These are phyloP conservation scores for Cryptococcus wingfieldii DNA, from an alignment of 1,284 basidiomycete species.

Conservation along the genomic window DNA sequence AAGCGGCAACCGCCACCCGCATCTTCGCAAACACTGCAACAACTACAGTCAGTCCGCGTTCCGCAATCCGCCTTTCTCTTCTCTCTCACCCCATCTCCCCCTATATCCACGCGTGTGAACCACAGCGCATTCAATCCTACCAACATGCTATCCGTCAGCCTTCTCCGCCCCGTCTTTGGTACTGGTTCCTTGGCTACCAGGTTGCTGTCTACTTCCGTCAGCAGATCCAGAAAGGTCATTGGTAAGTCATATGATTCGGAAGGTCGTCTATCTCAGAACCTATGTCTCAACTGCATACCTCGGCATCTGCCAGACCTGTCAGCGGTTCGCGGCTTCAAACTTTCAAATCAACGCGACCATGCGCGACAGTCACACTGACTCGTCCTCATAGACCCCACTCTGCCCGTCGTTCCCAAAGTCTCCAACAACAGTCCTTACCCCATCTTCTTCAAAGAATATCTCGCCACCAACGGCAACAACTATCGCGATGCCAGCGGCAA, in stretches of 20 bases:
- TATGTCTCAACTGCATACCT: too few relatives aligned
- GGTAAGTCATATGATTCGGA: constrained; percentile 51
- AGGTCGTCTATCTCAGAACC: too few relatives aligned
- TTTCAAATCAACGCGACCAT: too few relatives aligned
- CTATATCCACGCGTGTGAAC: not conserved
- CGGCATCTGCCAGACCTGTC: too few relatives aligned
- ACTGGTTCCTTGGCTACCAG: not conserved
- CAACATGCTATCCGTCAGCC: constrained; percentile 9
- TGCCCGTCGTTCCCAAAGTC: constrained; percentile 16
- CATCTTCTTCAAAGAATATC: constrained; percentile 25
- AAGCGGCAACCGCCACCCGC: not conserved
- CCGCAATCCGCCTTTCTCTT: not conserved
- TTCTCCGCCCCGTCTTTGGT: constrained; percentile 2
- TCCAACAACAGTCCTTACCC: constrained; percentile 24
- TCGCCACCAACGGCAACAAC: not conserved
- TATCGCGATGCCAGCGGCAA: constrained; percentile 15
- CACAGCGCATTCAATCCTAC: not conserved
- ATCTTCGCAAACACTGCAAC: not conserved
- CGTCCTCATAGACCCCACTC: constrained; percentile 12
- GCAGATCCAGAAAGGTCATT: constrained; percentile 51
- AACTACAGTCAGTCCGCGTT: not conserved
- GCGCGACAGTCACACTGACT: not conserved
- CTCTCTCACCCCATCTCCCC: not conserved
- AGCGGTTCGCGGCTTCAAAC: too few relatives aligned
- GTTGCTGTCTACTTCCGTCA: not conserved